These are phyloP conservation scores for Rhazya stricta DNA, from an alignment of 257 asterid species.

Conservation along the genomic window DNA sequence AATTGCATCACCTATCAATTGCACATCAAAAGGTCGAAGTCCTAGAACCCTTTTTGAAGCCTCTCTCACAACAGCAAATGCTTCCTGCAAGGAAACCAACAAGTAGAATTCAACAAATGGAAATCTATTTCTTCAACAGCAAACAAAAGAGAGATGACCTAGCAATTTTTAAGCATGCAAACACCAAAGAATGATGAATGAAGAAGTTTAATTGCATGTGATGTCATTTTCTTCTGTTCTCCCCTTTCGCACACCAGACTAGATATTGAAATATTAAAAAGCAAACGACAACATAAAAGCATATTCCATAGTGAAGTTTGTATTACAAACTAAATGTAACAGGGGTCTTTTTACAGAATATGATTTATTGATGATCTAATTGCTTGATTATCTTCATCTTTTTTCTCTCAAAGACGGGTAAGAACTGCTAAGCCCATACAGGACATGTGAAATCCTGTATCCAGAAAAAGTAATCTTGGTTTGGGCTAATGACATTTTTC, in stretches of 20 bases:
- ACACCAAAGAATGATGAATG: background rate
- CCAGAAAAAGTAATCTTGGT: background rate
- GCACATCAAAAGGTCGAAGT: conserved; percentile 96
- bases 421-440: background rate
- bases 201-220: background rate
- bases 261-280: background rate
- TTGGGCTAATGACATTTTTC: background rate
- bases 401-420: background rate
- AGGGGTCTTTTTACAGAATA: background rate
- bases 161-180: background rate
- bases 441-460: background rate
- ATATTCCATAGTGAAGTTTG: background rate
- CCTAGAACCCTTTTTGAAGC: conserved; percentile 97
- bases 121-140: background rate
- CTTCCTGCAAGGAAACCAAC: conserved; percentile 60
- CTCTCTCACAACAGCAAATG: conserved; percentile 89
- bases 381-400: background rate
- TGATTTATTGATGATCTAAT: background rate
- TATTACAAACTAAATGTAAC: background rate
- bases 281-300: background rate
- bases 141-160: background rate
- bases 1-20: conserved; percentile 58
- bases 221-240: background rate
- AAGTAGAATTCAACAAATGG: conserved; percentile 1
- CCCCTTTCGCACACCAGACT: background rate